These are phyloP conservation scores for Fusarium sp. DNA, from an alignment of 2,329 filamentous ascomycete species.

Conservation along the genomic window DNA sequence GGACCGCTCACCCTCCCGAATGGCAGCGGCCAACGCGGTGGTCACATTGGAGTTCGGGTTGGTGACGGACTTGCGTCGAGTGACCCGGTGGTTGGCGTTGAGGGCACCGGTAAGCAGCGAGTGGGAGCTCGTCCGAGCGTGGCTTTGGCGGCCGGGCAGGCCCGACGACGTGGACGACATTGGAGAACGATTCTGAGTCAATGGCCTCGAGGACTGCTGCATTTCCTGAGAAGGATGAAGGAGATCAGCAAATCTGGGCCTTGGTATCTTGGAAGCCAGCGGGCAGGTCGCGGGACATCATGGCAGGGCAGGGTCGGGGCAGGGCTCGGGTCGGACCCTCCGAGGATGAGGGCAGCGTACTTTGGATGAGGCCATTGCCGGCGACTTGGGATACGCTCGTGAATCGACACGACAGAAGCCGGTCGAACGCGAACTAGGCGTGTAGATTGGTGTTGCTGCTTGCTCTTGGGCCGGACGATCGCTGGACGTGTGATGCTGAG, in stretches of 20 bases:
- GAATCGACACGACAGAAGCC: constrained; percentile 53
- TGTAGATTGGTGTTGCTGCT: constrained; percentile 42
- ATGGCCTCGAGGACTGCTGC: constrained; percentile 76
- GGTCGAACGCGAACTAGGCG: constrained; percentile 51
- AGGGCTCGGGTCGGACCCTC: constrained; percentile 43
- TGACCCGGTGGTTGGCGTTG: constrained; percentile 87
- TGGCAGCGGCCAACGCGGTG: constrained; percentile 81
- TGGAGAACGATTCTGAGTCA: constrained; percentile 74
- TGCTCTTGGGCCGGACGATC: constrained; percentile 33
- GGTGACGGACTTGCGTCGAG: constrained; percentile 94
- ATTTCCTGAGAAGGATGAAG: constrained; percentile 68
- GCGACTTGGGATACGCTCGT: constrained; percentile 55
- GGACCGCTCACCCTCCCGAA: constrained; percentile 76
- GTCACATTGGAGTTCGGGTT: constrained; percentile 81
- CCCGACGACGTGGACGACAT: constrained; percentile 73
- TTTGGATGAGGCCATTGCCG: constrained; percentile 75
- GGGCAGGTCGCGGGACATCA: constrained; percentile 49
- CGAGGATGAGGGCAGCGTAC: constrained; percentile 59
- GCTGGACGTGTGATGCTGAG: constrained; percentile 32
- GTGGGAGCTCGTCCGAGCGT: constrained; percentile 85
- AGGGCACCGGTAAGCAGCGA: constrained; percentile 84
- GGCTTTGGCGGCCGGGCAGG: constrained; percentile 72
- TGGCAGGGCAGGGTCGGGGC: constrained; percentile 39
- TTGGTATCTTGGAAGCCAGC: constrained; percentile 51
- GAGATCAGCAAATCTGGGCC: constrained; percentile 55